phyloP scores from a whole-genome alignment of 108 stramenopile species.

The Discostella stelligeroides region DNA sequence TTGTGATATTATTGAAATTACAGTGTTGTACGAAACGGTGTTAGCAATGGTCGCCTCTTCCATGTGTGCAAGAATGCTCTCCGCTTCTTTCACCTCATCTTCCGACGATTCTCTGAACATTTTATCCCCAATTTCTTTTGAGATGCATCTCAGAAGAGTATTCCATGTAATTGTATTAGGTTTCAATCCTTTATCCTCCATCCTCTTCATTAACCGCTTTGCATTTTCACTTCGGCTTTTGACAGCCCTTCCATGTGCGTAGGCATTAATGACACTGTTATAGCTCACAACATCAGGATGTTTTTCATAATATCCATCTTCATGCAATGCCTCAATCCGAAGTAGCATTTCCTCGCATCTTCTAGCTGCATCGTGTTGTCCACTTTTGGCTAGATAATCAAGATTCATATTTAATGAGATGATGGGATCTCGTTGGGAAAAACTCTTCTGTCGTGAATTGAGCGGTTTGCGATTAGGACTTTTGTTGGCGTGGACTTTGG shows the following conservation, averaged over 20 bases:
- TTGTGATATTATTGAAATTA: constrained; percentile 62
- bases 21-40: constrained; percentile 60
- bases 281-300: constrained; percentile 50
- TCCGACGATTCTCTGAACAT: background rate
- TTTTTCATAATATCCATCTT: constrained; percentile 74
- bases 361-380: constrained; percentile 53
- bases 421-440: constrained; percentile 52
- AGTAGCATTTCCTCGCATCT: constrained; percentile 72
- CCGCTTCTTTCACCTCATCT: constrained; percentile 33
- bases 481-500: constrained; percentile 8
- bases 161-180: constrained; percentile 39
- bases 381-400: constrained; percentile 60
- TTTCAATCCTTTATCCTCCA: constrained; percentile 30
- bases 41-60: constrained; percentile 31
- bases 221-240: constrained; percentile 25
- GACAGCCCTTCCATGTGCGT: constrained; percentile 33
- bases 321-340: constrained; percentile 64
- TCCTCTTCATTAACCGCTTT: constrained; percentile 25
- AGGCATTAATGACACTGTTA: constrained; percentile 51
- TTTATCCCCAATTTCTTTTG: constrained; percentile 28
- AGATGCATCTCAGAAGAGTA: constrained; percentile 31
- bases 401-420: constrained; percentile 76
- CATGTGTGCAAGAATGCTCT: constrained; percentile 28
- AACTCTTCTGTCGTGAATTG: constrained; percentile 13
- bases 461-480: background rate